Evolutionary conservation across 2,329 filamentous ascomycete species (phyloP).

Genomic region (Trichoderma koningii): DNA sequence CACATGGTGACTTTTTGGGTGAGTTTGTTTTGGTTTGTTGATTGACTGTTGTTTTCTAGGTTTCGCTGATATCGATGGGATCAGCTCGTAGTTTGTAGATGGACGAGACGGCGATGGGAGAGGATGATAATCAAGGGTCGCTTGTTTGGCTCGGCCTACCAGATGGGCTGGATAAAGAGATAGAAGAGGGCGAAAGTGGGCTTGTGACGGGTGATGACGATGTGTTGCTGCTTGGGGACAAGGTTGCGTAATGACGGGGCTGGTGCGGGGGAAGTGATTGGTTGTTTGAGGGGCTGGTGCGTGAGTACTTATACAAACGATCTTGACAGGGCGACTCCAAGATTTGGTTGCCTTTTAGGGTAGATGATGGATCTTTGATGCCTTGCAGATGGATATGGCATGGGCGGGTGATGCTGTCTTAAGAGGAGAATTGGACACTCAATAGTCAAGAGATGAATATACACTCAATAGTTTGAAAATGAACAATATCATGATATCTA

Average conservation of each 20-base stretch:
- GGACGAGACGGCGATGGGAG: not conserved
- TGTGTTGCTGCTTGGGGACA: slow-evolving; percentile 18
- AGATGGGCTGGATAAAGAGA: slow-evolving; percentile 10
- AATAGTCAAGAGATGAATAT: too few species aligned
- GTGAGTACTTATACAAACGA: not conserved
- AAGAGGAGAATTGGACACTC: not conserved
- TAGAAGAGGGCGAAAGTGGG: slow-evolving; percentile 15
- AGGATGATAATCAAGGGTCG: not conserved
- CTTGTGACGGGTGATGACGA: slow-evolving; percentile 25
- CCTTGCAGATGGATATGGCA: not conserved
- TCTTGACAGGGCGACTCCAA: not conserved
- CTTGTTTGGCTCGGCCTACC: not conserved
- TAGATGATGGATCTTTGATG: not conserved
- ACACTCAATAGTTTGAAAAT: not conserved
- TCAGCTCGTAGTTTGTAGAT: not conserved
- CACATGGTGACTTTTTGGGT: slow-evolving; percentile 50
- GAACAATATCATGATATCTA: too few species aligned
- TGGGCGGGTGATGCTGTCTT: not conserved
- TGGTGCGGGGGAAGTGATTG: not conserved
- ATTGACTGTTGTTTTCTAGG: too few species aligned
- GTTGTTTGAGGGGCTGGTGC: not conserved
- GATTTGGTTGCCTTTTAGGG: not conserved
- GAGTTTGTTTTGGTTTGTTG: not conserved
- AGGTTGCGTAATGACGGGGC: slow-evolving; percentile 28
- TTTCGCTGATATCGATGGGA: too few species aligned